Conservation (phyloP, 2,329 filamentous ascomycete genomes). For the Aspergillus fructus region DNA sequence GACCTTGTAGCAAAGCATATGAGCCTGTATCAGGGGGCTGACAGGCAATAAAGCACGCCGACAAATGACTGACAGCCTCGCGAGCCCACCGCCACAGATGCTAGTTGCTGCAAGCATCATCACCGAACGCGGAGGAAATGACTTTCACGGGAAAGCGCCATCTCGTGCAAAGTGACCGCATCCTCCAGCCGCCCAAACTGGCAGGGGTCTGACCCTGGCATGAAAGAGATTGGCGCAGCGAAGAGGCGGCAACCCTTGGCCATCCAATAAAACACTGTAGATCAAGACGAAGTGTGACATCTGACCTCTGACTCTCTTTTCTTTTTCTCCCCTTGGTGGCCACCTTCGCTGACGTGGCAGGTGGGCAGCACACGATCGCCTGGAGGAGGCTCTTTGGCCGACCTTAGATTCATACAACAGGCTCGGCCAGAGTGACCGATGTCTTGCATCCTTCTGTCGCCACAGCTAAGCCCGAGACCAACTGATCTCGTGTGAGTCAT, state of each 20-base stretch:
- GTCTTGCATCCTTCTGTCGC: neutral
- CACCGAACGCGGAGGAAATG: neutral
- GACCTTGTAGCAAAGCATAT: neutral
- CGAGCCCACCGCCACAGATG: neutral
- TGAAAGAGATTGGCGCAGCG: neutral
- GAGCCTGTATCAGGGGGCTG: neutral
- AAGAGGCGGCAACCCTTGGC: neutral
- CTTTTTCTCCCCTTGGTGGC: neutral
- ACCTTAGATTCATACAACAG: neutral
- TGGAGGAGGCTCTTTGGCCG: neutral
- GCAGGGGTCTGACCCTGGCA: neutral
- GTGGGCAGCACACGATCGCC: neutral
- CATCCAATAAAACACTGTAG: neutral
- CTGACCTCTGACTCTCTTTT: neutral
- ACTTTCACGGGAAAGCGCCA: neutral
- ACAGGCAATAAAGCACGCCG: neutral
- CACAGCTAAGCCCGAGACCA: neutral
- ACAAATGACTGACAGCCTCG: neutral
- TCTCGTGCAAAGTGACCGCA: neutral
- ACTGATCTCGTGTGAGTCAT: neutral
- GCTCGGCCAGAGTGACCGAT: neutral
- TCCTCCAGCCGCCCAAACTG: neutral
- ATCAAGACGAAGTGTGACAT: neutral
- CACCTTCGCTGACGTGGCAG: neutral
- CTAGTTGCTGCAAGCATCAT: neutral